These are phyloP conservation scores for Ligustrum vulgare DNA, from an alignment of 257 asterid genomes.

Conservation along the genomic window DNA sequence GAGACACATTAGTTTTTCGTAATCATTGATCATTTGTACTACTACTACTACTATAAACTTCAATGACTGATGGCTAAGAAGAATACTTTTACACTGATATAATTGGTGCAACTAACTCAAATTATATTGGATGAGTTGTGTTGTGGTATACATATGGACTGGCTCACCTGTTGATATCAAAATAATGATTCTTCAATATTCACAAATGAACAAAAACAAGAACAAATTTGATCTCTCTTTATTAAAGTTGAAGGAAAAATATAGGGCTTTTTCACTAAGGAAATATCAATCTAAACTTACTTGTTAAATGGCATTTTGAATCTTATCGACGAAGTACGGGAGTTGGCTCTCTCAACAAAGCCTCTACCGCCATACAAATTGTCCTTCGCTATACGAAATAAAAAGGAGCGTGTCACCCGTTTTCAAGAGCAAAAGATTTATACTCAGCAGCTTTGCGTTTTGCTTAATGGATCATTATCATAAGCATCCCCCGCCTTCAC, in stretches of 20 bases:
- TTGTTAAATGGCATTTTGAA: neutral
- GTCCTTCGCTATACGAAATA: neutral
- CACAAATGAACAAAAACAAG: neutral
- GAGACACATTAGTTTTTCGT: no score
- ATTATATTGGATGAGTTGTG: no score
- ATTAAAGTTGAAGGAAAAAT: neutral
- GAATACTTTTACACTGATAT: no score
- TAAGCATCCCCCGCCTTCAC: conserved; percentile 92
- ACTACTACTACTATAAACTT: no score
- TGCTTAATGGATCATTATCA: conserved; percentile 83
- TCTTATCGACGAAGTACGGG: neutral
- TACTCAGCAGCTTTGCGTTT: conserved; percentile 67
- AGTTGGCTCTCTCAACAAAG: neutral
- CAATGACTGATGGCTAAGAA: no score
- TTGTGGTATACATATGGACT: no score
- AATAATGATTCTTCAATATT: no score
- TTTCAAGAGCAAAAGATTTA: neutral
- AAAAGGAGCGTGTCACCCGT: neutral
- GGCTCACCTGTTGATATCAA: no score
- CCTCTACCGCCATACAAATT: neutral
- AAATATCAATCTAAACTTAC: neutral
- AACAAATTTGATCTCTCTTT: neutral
- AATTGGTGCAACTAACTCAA: no score
- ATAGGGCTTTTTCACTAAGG: neutral
- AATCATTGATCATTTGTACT: no score